Conservation (phyloP, 371 early-diverging fungal genomes). For the Chytridium lagenaria region DNA sequence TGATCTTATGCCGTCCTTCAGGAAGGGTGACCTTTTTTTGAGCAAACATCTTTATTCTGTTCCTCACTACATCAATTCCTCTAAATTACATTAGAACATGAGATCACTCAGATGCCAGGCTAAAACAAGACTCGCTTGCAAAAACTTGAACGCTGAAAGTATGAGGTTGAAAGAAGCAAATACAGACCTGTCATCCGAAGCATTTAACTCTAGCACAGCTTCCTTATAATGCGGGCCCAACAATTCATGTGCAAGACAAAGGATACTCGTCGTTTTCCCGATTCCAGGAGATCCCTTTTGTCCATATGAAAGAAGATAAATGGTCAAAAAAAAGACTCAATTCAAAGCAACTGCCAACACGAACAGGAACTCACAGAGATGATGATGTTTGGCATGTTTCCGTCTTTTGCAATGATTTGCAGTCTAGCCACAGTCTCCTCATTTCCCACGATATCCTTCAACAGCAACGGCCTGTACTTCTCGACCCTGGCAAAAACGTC, state of each 20-base stretch:
- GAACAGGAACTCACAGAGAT: conserved; percentile 77
- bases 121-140: too few relatives aligned
- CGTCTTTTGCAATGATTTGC: conserved; percentile 81
- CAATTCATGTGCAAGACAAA: conserved; percentile 88
- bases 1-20: conserved; percentile 92
- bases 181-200: conserved; percentile 92
- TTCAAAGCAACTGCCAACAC: too few relatives aligned
- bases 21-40: conserved; percentile 93
- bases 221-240: conserved; percentile 86
- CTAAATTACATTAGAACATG: too few relatives aligned
- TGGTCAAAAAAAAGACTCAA: too few relatives aligned
- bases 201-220: conserved; percentile 85
- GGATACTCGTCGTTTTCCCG: conserved; percentile 98
- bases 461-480: conserved; percentile 89
- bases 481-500: conserved; percentile 91
- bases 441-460: conserved; percentile 97
- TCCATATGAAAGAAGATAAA: too few relatives aligned
- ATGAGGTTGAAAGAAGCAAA: not conserved
- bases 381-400: conserved; percentile 97
- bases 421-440: conserved; percentile 89
- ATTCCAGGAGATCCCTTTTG: conserved; percentile 95
- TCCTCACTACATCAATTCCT: conserved; percentile 98
- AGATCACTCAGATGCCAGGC: too few relatives aligned
- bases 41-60: conserved; percentile 97
- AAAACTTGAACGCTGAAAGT: not conserved